Percentiles rank a stretch among this genome's conserved stretches.
Evolutionary conservation across 371 early-diverging fungal genomes (phyloP).

Genomic region (Sporodiniella umbellata): DNA sequence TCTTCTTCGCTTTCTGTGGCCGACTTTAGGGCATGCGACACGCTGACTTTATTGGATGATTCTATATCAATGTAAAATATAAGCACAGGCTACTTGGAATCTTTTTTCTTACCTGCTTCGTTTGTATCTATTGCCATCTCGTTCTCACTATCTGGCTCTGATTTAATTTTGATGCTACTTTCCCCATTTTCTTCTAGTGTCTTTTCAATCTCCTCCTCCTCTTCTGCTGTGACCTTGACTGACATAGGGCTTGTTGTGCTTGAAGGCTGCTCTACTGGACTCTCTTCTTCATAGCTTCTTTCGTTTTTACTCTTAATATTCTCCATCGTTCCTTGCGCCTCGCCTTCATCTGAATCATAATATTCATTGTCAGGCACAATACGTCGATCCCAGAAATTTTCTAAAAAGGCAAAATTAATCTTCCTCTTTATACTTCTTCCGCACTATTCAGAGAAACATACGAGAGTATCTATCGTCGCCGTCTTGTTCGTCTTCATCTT

Average conservation of each 20-base stretch:
- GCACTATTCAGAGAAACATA: slow-evolving; percentile 8
- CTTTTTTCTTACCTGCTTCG: slow-evolving; percentile 2
- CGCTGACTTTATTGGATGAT: background rate
- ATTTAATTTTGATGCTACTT: slow-evolving; percentile 22
- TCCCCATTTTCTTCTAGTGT: slow-evolving; percentile 21
- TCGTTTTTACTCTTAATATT: slow-evolving; percentile 26
- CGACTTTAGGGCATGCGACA: slow-evolving; percentile 3
- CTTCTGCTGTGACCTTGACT: slow-evolving; percentile 28
- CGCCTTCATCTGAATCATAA: slow-evolving; percentile 73
- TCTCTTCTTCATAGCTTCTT: slow-evolving; percentile 24
- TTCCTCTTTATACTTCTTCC: too few species aligned
- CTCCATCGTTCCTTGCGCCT: slow-evolving; percentile 27
- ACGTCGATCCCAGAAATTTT: slow-evolving; percentile 56
- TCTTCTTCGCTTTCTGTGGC: slow-evolving; percentile 41
- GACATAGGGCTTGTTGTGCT: background rate
- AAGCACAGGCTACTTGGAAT: too few species aligned
- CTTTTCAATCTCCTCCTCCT: slow-evolving; percentile 31
- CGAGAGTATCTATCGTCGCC: slow-evolving; percentile 52
- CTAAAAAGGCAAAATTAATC: slow-evolving; percentile 17
- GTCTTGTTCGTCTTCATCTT: slow-evolving; percentile 52
- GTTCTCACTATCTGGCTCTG: background rate
- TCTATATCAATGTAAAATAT: background rate
- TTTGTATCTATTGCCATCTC: background rate
- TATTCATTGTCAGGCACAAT: slow-evolving; percentile 63
- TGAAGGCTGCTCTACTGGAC: slow-evolving; percentile 2